A percentile compares a stretch with the other conserved stretches of the same genome.
phyloP scores from a whole-genome alignment of 306 rosid genomes.

The Trifolium repens region DNA sequence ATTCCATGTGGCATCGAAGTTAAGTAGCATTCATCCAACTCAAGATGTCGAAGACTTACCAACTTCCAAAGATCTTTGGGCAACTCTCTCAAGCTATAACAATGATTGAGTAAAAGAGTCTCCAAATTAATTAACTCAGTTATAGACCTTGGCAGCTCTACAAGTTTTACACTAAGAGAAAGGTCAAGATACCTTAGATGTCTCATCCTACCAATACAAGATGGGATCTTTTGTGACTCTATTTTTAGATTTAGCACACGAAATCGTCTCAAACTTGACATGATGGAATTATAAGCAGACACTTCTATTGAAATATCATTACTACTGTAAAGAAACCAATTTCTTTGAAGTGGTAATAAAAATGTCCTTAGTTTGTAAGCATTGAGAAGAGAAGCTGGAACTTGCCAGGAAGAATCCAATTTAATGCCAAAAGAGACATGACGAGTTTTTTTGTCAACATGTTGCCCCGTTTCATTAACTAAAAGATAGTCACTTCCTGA shows the following conservation, averaged over 20 bases:
- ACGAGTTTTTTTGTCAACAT: neutral
- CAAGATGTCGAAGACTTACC: constrained; percentile 24
- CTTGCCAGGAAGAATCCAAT: neutral
- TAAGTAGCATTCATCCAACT: neutral
- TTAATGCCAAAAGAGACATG: neutral
- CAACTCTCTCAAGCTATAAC: neutral
- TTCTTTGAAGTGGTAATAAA: neutral
- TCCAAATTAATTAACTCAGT: neutral
- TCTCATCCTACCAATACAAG: neutral
- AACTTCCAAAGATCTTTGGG: neutral
- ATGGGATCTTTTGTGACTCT: neutral
- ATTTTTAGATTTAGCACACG: neutral
- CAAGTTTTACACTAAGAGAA: neutral
- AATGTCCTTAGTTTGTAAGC: constrained; percentile 11
- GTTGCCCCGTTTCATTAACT: neutral
- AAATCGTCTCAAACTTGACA: neutral
- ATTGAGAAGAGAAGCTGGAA: neutral
- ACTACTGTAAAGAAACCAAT: too few relatives aligned
- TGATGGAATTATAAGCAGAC: neutral
- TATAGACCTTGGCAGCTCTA: constrained; percentile 6
- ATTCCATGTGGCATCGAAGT: neutral
- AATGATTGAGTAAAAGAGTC: neutral
- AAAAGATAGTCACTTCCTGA: neutral
- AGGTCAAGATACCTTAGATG: constrained; percentile 24
- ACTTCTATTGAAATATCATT: too few relatives aligned